phyloP scores from a whole-genome alignment of 139 green algal species.

The Eudorina sp. region DNA sequence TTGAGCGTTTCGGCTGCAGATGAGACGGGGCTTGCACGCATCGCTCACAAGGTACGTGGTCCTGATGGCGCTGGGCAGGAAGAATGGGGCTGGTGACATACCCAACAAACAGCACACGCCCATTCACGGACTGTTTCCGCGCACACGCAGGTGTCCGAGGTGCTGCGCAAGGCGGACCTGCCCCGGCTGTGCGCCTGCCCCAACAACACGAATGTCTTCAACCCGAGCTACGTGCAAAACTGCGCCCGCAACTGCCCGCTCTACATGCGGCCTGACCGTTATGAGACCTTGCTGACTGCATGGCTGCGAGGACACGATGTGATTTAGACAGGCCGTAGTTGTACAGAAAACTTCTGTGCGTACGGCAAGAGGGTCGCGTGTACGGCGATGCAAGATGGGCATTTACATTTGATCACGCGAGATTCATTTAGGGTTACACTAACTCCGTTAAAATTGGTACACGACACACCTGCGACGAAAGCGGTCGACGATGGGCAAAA shows the following conservation, averaged over 20 bases:
- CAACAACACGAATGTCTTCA: neutral
- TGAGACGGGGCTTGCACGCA: neutral
- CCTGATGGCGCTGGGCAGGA: neutral
- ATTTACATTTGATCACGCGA: too few species aligned
- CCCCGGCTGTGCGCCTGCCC: conserved; percentile 21
- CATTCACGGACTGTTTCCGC: too few species aligned
- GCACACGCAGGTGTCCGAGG: neutral
- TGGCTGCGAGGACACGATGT: conserved; percentile 2
- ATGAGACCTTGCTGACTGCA: conserved; percentile 9
- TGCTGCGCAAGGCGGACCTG: conserved; percentile 5
- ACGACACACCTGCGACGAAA: too few species aligned
- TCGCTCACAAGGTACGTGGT: neutral
- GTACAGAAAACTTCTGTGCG: too few species aligned
- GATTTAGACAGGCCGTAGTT: neutral
- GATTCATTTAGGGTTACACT: too few species aligned
- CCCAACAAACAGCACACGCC: too few species aligned
- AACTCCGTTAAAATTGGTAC: too few species aligned
- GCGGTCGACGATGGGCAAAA: too few species aligned
- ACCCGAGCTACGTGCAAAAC: neutral
- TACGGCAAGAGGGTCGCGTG: too few species aligned
- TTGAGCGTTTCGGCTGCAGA: neutral
- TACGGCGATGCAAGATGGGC: too few species aligned
- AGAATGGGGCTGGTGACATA: too few species aligned
- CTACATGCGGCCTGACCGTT: neutral
- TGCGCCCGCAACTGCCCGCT: conserved; percentile 43